Evolutionary conservation across 1,284 basidiomycete genomes (phyloP).

Genomic region (Sporisorium scitamineum): DNA sequence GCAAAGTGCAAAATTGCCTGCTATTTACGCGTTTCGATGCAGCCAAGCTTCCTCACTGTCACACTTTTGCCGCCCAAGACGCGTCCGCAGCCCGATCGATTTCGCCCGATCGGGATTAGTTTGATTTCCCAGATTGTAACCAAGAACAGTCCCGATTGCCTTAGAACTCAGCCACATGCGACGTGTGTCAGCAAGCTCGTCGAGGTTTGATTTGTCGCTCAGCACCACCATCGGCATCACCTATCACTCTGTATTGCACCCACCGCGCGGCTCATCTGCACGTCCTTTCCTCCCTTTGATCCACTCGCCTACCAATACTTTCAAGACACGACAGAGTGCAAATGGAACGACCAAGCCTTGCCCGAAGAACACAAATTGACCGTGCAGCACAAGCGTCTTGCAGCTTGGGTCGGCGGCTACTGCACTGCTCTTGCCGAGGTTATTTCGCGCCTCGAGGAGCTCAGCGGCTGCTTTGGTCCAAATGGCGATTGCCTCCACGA

Average conservation of each 20-base stretch:
- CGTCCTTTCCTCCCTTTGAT: constrained; percentile 3
- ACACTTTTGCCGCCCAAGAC: constrained; percentile 7
- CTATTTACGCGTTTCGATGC: constrained; percentile 10
- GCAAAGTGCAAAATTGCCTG: background rate
- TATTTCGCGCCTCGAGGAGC: background rate
- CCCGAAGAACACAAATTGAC: background rate
- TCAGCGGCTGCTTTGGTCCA: background rate
- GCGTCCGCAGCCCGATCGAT: constrained; percentile 12
- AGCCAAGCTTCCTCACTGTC: background rate
- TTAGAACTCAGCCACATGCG: too few relatives aligned
- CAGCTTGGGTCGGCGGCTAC: constrained; percentile 10
- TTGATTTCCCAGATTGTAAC: too few relatives aligned
- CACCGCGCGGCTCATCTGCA: too few relatives aligned
- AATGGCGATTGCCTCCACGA: too few relatives aligned
- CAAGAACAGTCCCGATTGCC: too few relatives aligned
- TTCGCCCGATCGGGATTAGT: background rate
- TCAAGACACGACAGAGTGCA: background rate
- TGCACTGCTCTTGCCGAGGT: background rate
- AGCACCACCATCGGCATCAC: too few relatives aligned
- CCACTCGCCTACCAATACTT: background rate
- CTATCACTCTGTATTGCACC: too few relatives aligned
- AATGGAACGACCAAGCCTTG: too few relatives aligned
- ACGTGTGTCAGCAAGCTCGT: too few relatives aligned
- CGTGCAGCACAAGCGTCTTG: constrained; percentile 9
- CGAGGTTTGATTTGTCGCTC: too few relatives aligned